These are phyloP conservation scores for Candida palmyrensis DNA, from an alignment of 805 yeast species.

Conservation along the genomic window DNA sequence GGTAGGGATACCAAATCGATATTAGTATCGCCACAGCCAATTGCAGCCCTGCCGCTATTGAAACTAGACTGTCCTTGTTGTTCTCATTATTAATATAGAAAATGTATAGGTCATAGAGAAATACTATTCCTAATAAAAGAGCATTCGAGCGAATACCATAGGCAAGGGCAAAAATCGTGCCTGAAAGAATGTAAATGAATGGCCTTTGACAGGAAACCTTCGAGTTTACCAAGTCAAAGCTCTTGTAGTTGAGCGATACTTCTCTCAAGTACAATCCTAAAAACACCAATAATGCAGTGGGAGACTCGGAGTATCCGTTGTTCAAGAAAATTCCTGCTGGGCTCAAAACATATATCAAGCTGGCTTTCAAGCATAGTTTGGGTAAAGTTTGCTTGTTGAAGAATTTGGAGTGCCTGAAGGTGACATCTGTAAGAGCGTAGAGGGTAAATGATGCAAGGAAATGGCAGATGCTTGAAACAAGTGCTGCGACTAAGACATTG, in stretches of 20 bases:
- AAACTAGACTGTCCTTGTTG: conserved; percentile 14
- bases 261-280: conserved; percentile 51
- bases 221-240: conserved; percentile 10
- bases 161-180: conserved; percentile 49
- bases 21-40: conserved; percentile 43
- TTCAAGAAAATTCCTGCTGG: conserved; percentile 80
- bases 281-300: conserved; percentile 58
- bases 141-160: conserved; percentile 73
- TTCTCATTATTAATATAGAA: conserved; percentile 9
- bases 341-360: conserved; percentile 51
- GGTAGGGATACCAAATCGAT: conserved; percentile 51
- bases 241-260: conserved; percentile 16
- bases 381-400: conserved; percentile 15
- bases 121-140: conserved; percentile 64
- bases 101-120: conserved; percentile 48
- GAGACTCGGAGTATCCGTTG: conserved; percentile 72
- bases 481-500: conserved; percentile 42
- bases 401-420: conserved; percentile 18
- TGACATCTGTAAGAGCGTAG: conserved; percentile 41
- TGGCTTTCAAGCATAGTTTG: conserved; percentile 22
- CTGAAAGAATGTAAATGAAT: conserved; percentile 41
- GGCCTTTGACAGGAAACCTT: conserved; percentile 16
- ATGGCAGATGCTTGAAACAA: conserved; percentile 51
- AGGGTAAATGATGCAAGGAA: conserved; percentile 43
- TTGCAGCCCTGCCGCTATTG: conserved; percentile 53